Evolutionary conservation across 805 yeast genomes (phyloP).

Genomic region (Cyberlindnera maclurae): DNA sequence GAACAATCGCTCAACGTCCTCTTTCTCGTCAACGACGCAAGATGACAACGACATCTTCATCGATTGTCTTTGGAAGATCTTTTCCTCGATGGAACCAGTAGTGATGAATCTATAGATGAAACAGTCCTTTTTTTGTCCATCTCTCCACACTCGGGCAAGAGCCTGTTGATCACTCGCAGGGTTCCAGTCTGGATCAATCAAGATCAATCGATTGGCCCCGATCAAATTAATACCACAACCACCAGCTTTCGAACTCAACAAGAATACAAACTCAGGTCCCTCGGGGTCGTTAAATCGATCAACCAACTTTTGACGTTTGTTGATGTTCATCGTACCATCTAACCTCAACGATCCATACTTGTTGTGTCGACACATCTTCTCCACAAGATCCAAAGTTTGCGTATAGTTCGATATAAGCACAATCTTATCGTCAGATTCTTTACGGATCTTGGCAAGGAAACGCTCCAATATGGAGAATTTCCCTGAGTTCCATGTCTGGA

Average conservation of each 20-base stretch:
- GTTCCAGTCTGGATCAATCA: conserved; percentile 95
- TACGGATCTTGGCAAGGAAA: conserved; percentile 67
- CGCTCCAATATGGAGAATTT: conserved; percentile 81
- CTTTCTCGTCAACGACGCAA: conserved; percentile 94
- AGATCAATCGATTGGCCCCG: conserved; percentile 86
- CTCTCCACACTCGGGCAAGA: conserved; percentile 96
- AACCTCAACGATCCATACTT: conserved; percentile 74
- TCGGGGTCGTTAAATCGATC: conserved; percentile 89
- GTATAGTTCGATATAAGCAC: conserved; percentile 94
- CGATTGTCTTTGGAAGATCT: conserved; percentile 90
- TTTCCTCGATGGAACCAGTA: conserved; percentile 94
- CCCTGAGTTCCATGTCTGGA: conserved; percentile 80
- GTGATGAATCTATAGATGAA: conserved; percentile 89
- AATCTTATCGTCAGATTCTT: conserved; percentile 88
- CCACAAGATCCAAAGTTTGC: conserved; percentile 86
- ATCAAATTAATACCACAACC: conserved; percentile 97
- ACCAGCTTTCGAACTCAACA: conserved; percentile 93
- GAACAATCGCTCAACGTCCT: conserved; percentile 88
- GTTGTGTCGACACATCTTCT: conserved; percentile 69
- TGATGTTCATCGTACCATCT: conserved; percentile 90
- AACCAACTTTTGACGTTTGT: conserved; percentile 87
- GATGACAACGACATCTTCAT: conserved; percentile 90
- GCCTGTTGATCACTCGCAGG: conserved; percentile 99
- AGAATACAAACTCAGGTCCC: conserved; percentile 78
- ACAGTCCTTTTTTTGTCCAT: conserved; percentile 96